Percentiles rank a stretch among this genome's conserved stretches.
These are phyloP conservation scores for Zygoascus tannicola DNA, from an alignment of 805 yeast species.

Conservation along the genomic window DNA sequence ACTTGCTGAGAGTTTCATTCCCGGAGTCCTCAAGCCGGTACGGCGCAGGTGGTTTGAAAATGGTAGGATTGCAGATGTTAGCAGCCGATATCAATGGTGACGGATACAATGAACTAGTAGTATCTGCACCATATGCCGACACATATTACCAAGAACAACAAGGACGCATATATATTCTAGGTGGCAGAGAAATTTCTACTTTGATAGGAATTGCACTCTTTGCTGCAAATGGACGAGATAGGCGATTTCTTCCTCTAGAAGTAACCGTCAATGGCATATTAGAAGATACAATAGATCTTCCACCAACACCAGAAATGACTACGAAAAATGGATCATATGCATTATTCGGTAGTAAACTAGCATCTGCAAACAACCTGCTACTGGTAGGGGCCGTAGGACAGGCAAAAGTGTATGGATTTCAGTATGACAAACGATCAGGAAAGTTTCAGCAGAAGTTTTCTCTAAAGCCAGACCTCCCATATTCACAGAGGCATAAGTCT, in stretches of 20 bases:
- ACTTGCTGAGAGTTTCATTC: constrained; percentile 24
- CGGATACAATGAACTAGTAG: constrained; percentile 34
- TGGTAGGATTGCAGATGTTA: constrained; percentile 32
- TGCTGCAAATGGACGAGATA: constrained; percentile 7
- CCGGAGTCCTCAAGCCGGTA: constrained; percentile 22
- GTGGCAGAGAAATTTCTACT: constrained; percentile 18
- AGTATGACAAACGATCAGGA: constrained; percentile 8
- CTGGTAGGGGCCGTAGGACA: constrained; percentile 34
- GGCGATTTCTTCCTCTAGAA: constrained; percentile 7
- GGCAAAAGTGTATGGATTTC: constrained; percentile 32
- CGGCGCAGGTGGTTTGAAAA: constrained; percentile 37
- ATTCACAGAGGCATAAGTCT: constrained; percentile 5
- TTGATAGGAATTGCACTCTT: background rate
- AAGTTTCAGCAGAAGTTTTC: constrained; percentile 10
- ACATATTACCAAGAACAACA: constrained; percentile 24
- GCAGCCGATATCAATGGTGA: constrained; percentile 32
- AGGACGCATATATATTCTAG: constrained; percentile 31
- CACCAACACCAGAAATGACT: background rate
- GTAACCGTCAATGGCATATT: constrained; percentile 10
- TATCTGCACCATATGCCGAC: constrained; percentile 39
- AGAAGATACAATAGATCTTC: constrained; percentile 10
- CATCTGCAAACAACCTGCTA: constrained; percentile 20
- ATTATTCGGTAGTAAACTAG: constrained; percentile 34
- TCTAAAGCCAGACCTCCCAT: background rate
- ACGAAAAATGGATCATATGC: constrained; percentile 27